Conservation (phyloP, 345 rosid species). For the Abelmoschus esculentus region DNA sequence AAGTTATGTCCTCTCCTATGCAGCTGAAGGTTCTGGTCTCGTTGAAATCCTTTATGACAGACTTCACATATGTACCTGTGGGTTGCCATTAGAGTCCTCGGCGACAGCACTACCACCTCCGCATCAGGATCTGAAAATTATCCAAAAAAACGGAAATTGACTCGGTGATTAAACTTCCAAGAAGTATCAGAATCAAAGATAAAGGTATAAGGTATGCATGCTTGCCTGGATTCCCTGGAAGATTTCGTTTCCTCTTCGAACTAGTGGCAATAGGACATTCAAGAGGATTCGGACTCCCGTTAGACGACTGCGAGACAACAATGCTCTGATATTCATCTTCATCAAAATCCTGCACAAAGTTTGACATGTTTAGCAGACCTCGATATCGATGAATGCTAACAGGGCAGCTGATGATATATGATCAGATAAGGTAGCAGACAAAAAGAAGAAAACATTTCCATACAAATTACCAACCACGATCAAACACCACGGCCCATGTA, state of each 20-base stretch:
- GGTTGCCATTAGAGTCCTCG: constrained; percentile 65
- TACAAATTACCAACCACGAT: constrained; percentile 7
- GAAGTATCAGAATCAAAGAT: background rate
- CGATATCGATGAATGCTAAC: constrained; percentile 9
- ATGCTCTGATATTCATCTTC: constrained; percentile 41
- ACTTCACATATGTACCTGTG: constrained; percentile 64
- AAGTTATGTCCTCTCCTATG: constrained; percentile 81
- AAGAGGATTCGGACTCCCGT: constrained; percentile 30
- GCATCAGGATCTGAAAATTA: constrained; percentile 54
- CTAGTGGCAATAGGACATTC: constrained; percentile 23
- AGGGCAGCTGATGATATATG: constrained; percentile 24
- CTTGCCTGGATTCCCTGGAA: constrained; percentile 58
- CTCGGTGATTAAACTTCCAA: background rate
- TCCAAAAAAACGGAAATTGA: background rate
- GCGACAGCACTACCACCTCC: constrained; percentile 62
- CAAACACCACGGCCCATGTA: constrained; percentile 21
- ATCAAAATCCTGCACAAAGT: constrained; percentile 34
- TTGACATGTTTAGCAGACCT: constrained; percentile 30
- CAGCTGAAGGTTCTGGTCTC: constrained; percentile 81
- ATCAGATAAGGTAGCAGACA: constrained; percentile 22
- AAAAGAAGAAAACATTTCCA: constrained; percentile 28
- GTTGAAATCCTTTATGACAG: constrained; percentile 73
- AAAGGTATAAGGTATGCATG: background rate
- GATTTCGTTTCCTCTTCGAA: constrained; percentile 45
- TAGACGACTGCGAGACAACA: constrained; percentile 26